Evolutionary conservation across 2,329 filamentous ascomycete species (phyloP), one percentile per base, ranked within the genome.

Genomic region (Paracorniculantispora psalliotae): DNA sequence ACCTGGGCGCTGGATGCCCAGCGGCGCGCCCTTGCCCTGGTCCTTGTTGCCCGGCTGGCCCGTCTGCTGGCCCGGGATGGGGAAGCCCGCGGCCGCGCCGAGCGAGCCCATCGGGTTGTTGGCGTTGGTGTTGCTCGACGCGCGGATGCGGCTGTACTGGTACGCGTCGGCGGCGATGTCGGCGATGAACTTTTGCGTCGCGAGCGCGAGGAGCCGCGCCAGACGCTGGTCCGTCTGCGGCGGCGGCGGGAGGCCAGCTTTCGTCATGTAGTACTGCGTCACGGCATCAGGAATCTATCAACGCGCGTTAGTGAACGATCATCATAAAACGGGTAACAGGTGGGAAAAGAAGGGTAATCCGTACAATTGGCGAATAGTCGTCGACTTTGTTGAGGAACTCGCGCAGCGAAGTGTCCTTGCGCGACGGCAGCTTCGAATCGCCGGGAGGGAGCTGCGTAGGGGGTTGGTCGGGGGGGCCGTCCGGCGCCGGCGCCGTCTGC

Each of bases 151-250:
- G 62, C 89, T 92, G 80, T 97, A 97, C 75, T 99, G 94, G 74
- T 99, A 99, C 2, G 94, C 92, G 73, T 99, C 94, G 59, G 94
- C 92, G 1, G 94, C 94, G 64, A 99, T 91, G 73, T 99, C 94
- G 61, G 94, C 92, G 67, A 99, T 90, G 80, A 99, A 99, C 72
- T 99, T 99, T 71, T 99, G 94, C 0, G 94, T 96, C n/a, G 94
- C 94, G 9, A 99, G 89, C 2, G 94, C 93, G 46, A 99, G 88
- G 3, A 99, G 88, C 50, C 93, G 91, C 23, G 93, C 91, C 28
- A 99, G 89, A 60, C 92, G 91, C 21, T 88, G 88, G 68, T 96
- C 91, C 55, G 92, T 96, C 67, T 94, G 89, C 0, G 91, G 92
- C 43, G 93, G 92, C 1, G 93, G 93, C 35, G 94, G 92, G 4